These are phyloP conservation scores for Ramalina peruviana DNA, from an alignment of 495 filamentous ascomycete genomes.

Conservation along the genomic window DNA sequence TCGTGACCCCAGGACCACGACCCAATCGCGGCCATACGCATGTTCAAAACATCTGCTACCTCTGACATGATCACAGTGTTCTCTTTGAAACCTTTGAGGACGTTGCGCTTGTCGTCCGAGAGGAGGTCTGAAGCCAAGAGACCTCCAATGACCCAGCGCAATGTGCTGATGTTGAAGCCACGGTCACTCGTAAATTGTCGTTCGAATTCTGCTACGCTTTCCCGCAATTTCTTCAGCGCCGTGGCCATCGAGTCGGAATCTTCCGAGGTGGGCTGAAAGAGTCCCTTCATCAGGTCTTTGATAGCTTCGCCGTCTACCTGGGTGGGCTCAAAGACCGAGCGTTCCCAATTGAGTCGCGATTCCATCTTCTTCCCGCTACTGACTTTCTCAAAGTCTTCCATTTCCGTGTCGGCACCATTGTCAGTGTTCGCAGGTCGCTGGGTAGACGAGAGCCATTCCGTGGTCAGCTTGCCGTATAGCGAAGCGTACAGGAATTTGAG, in stretches of 20 bases:
- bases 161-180: constrained; percentile 24
- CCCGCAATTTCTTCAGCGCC: constrained; percentile 30
- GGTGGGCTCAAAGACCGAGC: constrained; percentile 29
- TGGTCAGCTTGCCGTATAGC: constrained; percentile 34
- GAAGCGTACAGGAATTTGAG: constrained; percentile 33
- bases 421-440: constrained; percentile 10
- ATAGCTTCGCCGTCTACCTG: constrained; percentile 27
- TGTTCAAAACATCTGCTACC: constrained; percentile 53
- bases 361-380: constrained; percentile 36
- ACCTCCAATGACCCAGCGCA: constrained; percentile 39
- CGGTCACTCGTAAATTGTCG: constrained; percentile 16
- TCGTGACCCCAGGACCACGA: constrained; percentile 47
- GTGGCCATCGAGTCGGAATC: constrained; percentile 14
- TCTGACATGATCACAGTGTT: constrained; percentile 43
- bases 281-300: background rate
- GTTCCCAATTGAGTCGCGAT: constrained; percentile 36
- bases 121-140: constrained; percentile 43
- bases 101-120: constrained; percentile 41
- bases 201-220: constrained; percentile 32
- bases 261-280: background rate
- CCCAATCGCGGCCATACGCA: constrained; percentile 43
- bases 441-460: constrained; percentile 39
- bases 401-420: constrained; percentile 12
- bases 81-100: constrained; percentile 44
- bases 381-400: constrained; percentile 13